Evolutionary conservation across 2,329 filamentous ascomycete genomes (phyloP).

Genomic region (Paraphoma sp.): DNA sequence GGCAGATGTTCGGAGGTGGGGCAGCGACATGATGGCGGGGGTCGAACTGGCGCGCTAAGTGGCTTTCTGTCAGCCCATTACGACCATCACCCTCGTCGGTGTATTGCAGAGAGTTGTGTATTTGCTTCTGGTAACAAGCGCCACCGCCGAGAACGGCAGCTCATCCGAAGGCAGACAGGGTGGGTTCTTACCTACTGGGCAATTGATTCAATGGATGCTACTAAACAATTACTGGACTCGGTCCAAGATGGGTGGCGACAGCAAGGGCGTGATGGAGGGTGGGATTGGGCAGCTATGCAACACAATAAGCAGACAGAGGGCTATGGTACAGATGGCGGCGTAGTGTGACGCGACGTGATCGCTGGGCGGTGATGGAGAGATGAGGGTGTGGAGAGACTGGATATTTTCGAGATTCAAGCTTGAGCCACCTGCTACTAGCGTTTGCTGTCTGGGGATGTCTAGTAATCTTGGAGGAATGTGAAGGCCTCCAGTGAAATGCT

Average conservation of each 20-base stretch:
- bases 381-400: slow-evolving; percentile 8
- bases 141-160: slow-evolving; percentile 7
- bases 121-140: slow-evolving; percentile 1
- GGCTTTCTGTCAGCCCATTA: slow-evolving; percentile 19
- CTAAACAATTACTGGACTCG: slow-evolving; percentile 12
- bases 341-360: slow-evolving; percentile 8
- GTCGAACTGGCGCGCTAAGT: no score
- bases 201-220: slow-evolving; percentile 2
- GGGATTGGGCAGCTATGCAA: slow-evolving; percentile 40
- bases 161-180: slow-evolving; percentile 6
- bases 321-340: slow-evolving; percentile 36
- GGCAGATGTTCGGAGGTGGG: slow-evolving; percentile 41
- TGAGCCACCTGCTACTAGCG: slow-evolving; percentile 19
- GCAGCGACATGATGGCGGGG: slow-evolving; percentile 51
- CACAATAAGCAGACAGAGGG: slow-evolving; percentile 26
- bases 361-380: slow-evolving; percentile 24
- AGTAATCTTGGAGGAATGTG: not conserved
- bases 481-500: no score
- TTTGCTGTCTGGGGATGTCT: slow-evolving; percentile 3
- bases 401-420: slow-evolving; percentile 29
- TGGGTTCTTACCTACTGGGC: not conserved
- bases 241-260: slow-evolving; percentile 6
- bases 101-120: slow-evolving; percentile 14
- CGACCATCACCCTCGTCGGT: slow-evolving; percentile 21
- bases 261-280: slow-evolving; percentile 24